Evolutionary conservation across 2,329 filamentous ascomycete genomes (phyloP), one percentile per base, ranked within the genome.

Genomic region (Periconia sp.): DNA sequence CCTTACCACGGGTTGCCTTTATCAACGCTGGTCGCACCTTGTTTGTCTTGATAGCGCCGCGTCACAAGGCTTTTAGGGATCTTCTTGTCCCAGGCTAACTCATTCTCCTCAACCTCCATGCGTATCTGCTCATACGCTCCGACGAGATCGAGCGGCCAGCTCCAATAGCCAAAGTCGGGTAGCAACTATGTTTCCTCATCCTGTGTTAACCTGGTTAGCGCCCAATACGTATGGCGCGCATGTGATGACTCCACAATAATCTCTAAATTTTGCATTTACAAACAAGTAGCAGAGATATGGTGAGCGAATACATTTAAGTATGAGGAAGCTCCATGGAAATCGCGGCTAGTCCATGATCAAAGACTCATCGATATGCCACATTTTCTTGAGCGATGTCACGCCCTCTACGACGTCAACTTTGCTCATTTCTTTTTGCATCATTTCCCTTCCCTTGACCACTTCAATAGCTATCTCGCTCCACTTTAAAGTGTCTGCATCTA

Each of bases 391-490:
- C 9, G 37, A 41, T 4, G 34, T 18, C 29, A 38, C 40, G 4
- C 46, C 59, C n/a, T 54, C 44, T 2, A 45, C 43, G 5, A 63
- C 59, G 48, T 70, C 63, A 17, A 69, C 46, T 40, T 56, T 54
- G n/a, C 60, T 54, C 17, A 65, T 57, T 31, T 57, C 58, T 37
- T 54, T 50, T 32, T 70, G 57, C 40, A 72, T 57, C 29, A n/a
- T 53, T 30, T 54, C 46, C 21, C 33, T 54, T 38, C 62, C 66
- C 37, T 36, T 56, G 6, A 68, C 41, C 19, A 70, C 37, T 35
- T 68, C 54, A 28, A 40, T 57, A 4, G 64, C 63, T 15, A 70
- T 44, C 15, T 64, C 55, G 8, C 32, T 52, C 69, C 68, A 72
- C n/a, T 51, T 51, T 16, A 70, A 38, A 5, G 11, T 34, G 1